These are phyloP conservation scores for Penicillium salamii DNA, from an alignment of 495 filamentous ascomycete genomes.

Conservation along the genomic window DNA sequence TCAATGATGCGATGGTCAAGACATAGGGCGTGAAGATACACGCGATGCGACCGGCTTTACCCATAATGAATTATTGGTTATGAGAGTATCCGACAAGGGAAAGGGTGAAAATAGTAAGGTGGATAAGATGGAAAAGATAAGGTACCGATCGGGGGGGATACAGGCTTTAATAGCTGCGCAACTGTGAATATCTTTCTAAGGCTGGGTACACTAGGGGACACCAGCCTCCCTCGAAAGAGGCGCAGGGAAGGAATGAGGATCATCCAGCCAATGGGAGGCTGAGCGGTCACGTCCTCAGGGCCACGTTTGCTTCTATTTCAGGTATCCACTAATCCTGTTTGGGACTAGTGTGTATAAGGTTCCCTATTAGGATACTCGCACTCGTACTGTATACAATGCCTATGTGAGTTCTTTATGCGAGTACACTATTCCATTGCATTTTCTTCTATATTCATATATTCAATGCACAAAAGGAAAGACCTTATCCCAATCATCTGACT, in stretches of 20 bases:
- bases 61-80: constrained; percentile 41
- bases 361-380: no score
- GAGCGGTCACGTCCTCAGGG: constrained; percentile 7
- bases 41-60: constrained; percentile 69
- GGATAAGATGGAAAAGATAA: background rate
- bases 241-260: constrained; percentile 14
- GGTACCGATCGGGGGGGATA: constrained; percentile 1
- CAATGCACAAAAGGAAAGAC: no score
- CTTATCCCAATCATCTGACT: no score
- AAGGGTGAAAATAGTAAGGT: background rate
- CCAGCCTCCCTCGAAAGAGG: constrained; percentile 24
- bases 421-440: no score
- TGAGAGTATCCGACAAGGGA: no score
- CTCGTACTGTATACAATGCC: no score
- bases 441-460: no score
- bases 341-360: background rate
- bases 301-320: constrained; percentile 32
- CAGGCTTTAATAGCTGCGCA: constrained; percentile 9
- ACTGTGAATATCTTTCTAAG: constrained; percentile 5
- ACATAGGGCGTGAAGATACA: constrained; percentile 80
- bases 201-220: constrained; percentile 9
- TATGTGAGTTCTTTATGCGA: no score
- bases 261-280: constrained; percentile 12
- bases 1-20: constrained; percentile 67
- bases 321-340: constrained; percentile 13